phyloP scores from a whole-genome alignment of 169 alveolate genomes.

The Amoebophrya sp. region DNA sequence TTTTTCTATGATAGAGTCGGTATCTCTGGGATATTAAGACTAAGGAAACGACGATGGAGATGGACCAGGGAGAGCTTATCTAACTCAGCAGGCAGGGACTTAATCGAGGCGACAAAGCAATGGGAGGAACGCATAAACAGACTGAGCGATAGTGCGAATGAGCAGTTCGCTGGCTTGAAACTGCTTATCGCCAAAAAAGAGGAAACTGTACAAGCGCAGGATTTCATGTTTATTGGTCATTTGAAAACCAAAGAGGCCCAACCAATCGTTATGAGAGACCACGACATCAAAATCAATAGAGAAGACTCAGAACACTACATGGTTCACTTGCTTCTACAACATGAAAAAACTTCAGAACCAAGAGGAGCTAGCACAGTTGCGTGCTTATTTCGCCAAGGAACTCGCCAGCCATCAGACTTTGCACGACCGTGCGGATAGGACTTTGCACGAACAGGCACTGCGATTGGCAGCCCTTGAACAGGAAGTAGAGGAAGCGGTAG shows the following conservation, averaged over 20 bases:
- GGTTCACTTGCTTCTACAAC: too few relatives aligned
- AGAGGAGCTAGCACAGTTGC: background rate
- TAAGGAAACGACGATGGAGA: too few relatives aligned
- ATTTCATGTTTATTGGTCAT: too few relatives aligned
- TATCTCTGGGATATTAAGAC: too few relatives aligned
- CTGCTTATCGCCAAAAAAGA: background rate
- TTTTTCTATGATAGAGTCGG: too few relatives aligned
- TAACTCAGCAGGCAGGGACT: too few relatives aligned
- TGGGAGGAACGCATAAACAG: background rate
- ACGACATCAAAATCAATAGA: too few relatives aligned
- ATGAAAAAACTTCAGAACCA: background rate
- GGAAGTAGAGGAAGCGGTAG: slow-evolving; percentile 10
- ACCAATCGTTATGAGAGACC: too few relatives aligned
- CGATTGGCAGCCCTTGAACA: background rate
- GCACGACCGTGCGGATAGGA: background rate
- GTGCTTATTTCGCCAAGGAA: background rate
- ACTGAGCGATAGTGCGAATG: background rate
- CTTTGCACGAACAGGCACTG: background rate
- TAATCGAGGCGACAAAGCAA: background rate
- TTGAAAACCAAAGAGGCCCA: too few relatives aligned
- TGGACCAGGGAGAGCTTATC: background rate
- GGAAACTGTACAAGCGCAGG: background rate
- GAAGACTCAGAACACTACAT: too few relatives aligned
- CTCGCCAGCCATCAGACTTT: background rate
- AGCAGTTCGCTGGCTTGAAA: background rate